Base-by-base conservation (phyloP, 371 early-diverging fungal species). In the Lichtheimia ornata region DNA sequence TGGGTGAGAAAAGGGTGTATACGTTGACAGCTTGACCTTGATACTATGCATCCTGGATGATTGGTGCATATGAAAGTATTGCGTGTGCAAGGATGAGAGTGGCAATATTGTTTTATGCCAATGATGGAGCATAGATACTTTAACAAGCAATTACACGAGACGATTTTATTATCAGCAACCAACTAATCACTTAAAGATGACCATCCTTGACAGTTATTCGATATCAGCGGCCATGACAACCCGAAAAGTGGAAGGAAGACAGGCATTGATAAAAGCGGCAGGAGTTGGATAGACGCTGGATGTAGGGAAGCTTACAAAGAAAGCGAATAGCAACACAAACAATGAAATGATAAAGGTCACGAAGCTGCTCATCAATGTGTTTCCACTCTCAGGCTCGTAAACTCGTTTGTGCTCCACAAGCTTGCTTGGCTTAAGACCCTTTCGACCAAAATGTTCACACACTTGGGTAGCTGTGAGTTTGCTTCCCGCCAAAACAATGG, bases 401-500 rank as follows among this genome's bases (percentile, higher is more conserved):
- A 41, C 14, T 11, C 35, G 53, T 1, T 20, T n/a, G 4, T 12
- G 44, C 51, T 43, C 20, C 12, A 11, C n/a, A 28, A 30, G 30
- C 35, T 64, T 43, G 56, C 25, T 61, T 40, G 62, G 63, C 50
- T 25, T 51, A 41, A 53, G 64, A 59, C 35, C 54, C 11, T 35
- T 50, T 25, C 69, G 51, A 14, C 69, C 69, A 43, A 81, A 76
- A 28, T 73, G 65, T 24, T 68, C 49, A 56, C 71, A 68, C 35
- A 81, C 73, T 63, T 84, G 83, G 24, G 77, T 66, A 2, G 84
- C 71, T 0, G 84, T 82, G 15, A 85, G 51, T 53, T 80, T 79
- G 55, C 87, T 84, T 17, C 84, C 83, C 27, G 81, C 83, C 43
- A 86, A 63, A 0, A 88, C 85, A 50, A 88, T 83, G 9, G 88